Base-by-base conservation (phyloP, 2,329 filamentous ascomycete species). In the Arthrobotrys megalospora region DNA sequence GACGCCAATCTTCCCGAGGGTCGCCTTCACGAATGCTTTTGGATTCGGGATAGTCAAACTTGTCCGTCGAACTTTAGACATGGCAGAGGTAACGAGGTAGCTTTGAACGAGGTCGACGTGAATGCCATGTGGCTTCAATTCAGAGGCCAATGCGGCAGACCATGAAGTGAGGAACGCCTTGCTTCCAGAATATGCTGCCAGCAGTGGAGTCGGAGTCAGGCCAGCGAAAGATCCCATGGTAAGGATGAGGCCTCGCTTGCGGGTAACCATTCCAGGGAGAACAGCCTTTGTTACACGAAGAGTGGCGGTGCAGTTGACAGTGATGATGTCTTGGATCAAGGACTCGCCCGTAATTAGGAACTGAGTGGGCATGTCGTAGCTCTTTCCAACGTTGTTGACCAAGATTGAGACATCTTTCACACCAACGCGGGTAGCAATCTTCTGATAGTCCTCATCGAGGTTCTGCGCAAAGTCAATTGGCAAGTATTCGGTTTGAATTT, bases 91-190 rank as follows among this genome's bases (percentile, higher is more conserved):
- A 82, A 99, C 93, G 58, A 99, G 90, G 85, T 99, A 96, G 82
- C 92, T 94, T 81, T 98, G 89, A 32, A 97, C 91, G 60, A 98
- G 89, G 85, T 98, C 91, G n/a, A 97, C 94, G 80, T 93, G 91
- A 47, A 99, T 90, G 72, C 93, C 92, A 82, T 92, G 88, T 0
- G 91, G 89, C 80, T 91, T 90, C 34, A 99, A 88, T 85, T 99
- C 96, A 12, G 91, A 89, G 0, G 91, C 92, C 12, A 99, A 88
- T 10, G 96, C 91, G 5, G 90, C 92, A 81, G 92, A 97, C 96
- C 96, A 99, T 83, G 97, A 91, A 86, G 98, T 95, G 60, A 99
- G 88, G 88, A 99, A 99, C 0, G 96, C 95, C 86, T 99, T 99
- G 89, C 92, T 96, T 81, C 96, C 96, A 52, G 93, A 96, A 88